Evolutionary conservation across 768 basidiomycete species (phyloP).

Genomic region (Lactifluus volemus): DNA sequence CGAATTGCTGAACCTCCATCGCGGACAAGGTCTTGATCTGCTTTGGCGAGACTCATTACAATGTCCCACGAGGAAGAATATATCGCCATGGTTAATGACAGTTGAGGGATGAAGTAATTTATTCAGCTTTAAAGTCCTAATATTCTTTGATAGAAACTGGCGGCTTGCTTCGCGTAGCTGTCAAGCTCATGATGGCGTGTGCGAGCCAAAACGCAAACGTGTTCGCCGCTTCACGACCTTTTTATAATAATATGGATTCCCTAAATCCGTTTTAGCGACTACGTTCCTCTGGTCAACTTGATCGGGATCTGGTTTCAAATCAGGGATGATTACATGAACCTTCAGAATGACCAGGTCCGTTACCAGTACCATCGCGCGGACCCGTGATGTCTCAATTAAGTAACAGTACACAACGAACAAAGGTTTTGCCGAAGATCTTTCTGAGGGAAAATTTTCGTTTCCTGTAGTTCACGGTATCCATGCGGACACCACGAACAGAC

Average conservation of each 20-base stretch:
- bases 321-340: conserved; percentile 94
- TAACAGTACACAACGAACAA: conserved; percentile 73
- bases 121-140: neutral
- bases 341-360: conserved; percentile 74
- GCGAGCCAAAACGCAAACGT: conserved; percentile 50
- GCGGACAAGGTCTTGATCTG: conserved; percentile 91
- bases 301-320: conserved; percentile 96
- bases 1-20: conserved; percentile 47
- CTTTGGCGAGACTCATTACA: conserved; percentile 88
- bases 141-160: conserved; percentile 65
- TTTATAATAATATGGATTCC: neutral
- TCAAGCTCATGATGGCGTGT: conserved; percentile 96
- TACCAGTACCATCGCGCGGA: neutral
- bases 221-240: conserved; percentile 31
- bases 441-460: conserved; percentile 97
- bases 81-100: conserved; percentile 92
- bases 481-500: conserved; percentile 64
- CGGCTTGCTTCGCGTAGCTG: conserved; percentile 81
- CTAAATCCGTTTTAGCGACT: conserved; percentile 47
- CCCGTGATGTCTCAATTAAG: neutral
- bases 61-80: conserved; percentile 97
- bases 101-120: conserved; percentile 33
- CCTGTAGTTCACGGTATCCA: conserved; percentile 88
- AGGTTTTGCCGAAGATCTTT: conserved; percentile 88
- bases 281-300: conserved; percentile 86